Evolutionary conservation across 352 stramenopile species (phyloP).

Genomic region (Phytophthora pistaciae): DNA sequence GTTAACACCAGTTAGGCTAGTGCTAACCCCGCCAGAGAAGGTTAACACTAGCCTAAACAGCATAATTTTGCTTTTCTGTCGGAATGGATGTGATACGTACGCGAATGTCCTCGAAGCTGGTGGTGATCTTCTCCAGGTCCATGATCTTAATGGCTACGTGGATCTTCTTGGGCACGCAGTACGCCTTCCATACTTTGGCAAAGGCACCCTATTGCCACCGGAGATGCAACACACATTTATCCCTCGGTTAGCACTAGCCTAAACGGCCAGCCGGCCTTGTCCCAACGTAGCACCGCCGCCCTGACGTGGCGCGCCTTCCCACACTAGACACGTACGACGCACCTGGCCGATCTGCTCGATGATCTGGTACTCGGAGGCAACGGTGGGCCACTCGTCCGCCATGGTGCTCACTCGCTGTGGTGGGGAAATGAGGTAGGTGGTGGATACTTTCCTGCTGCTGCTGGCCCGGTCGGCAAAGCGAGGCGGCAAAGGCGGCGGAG

Average conservation of each 20-base stretch:
- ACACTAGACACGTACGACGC: neutral
- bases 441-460: constrained; percentile 35
- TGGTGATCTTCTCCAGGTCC: constrained; percentile 99
- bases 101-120: constrained; percentile 93
- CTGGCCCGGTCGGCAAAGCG: constrained; percentile 2
- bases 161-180: constrained; percentile 88
- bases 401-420: constrained; percentile 39
- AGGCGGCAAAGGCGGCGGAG: constrained; percentile 26
- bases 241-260: neutral
- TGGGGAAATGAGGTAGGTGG: constrained; percentile 20
- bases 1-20: neutral
- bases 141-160: constrained; percentile 99
- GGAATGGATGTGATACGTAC: constrained; percentile 39
- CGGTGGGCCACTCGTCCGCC: constrained; percentile 88
- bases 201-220: constrained; percentile 91
- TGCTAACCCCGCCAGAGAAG: neutral
- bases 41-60: constrained; percentile 1
- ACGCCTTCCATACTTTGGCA: constrained; percentile 98
- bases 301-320: neutral
- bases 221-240: neutral
- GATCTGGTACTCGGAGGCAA: constrained; percentile 87
- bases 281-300: neutral
- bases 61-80: neutral
- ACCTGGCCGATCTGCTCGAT: constrained; percentile 92
- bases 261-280: neutral